Evolutionary conservation across 805 yeast genomes (phyloP).

Genomic region (Zygoascus biomembranicola): DNA sequence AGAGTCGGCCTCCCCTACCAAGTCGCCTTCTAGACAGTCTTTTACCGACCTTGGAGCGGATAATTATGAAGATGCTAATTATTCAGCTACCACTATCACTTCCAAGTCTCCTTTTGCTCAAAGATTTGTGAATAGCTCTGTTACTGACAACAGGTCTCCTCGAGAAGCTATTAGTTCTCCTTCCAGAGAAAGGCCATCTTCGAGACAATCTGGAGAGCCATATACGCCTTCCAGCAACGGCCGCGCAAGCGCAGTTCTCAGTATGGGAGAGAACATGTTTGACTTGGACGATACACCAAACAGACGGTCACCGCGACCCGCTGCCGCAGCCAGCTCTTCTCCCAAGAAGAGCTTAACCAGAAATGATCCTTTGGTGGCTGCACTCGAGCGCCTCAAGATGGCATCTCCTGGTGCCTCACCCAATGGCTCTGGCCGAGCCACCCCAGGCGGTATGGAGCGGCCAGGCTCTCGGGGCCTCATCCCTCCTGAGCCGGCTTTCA

Average conservation of each 20-base stretch:
- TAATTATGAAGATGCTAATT: background rate
- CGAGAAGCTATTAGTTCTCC: background rate
- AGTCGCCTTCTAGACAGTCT: conserved; percentile 5
- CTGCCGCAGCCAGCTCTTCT: conserved; percentile 11
- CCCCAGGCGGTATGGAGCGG: background rate
- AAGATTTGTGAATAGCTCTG: conserved; percentile 5
- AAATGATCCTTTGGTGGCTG: conserved; percentile 48
- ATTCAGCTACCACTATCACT: conserved; percentile 8
- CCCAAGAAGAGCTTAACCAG: conserved; percentile 16
- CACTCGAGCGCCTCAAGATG: conserved; percentile 37
- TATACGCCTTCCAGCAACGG: background rate
- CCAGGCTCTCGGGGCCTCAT: conserved; percentile 11
- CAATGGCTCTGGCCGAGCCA: background rate
- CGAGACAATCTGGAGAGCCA: background rate
- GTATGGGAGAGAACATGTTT: conserved; percentile 26
- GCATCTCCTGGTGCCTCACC: conserved; percentile 6
- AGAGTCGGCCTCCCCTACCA: conserved; percentile 7
- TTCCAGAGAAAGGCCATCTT: background rate
- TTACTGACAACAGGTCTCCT: background rate
- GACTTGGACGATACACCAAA: conserved; percentile 17
- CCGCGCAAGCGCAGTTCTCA: conserved; percentile 11
- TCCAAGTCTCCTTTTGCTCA: conserved; percentile 10
- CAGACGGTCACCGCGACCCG: background rate
- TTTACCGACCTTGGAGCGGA: conserved; percentile 1
- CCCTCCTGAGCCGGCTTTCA: conserved; percentile 27